Evolutionary conservation across 345 rosid species (phyloP), one percentile per base, ranked within the genome.

Genomic region (Sonneratia alba): DNA sequence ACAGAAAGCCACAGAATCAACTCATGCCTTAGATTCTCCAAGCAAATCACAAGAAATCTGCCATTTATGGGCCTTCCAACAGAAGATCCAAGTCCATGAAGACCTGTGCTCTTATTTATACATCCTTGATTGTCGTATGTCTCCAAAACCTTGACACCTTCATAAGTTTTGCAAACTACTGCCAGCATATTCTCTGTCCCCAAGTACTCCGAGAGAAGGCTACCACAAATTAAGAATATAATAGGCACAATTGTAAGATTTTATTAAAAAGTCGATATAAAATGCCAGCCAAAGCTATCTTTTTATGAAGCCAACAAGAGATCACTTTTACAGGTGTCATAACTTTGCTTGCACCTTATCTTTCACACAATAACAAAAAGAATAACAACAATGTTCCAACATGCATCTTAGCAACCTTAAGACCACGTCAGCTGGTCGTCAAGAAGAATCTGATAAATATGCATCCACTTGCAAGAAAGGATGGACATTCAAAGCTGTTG

Each of bases 161-260:
- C 86, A 48, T 73, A 77, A 70, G 85, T 83, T 77, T 81, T 87
- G 75, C 91, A 92, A 68, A 95, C 99, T 72, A 92, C 78, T 67
- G 90, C 93, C 77, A 92, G 76, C 99, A 95, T 95, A 13, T 82
- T 86, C 32, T 87, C 83, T 51, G 80, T 70, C 72, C 99, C 99
- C 69, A 95, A 75, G 76, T 81, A 95, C 81, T 95, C 96, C 0
- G 97, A 83, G 40, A 92, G 78, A 81, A 83, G 83, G 84, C 98
- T 95, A 75, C 71, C 82, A 34, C 64, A 59, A 38, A 42, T 56
- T 78, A 19, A 49, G 63, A 66, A 74, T 62, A 57, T 74, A 76
- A 71, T 19, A 45, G 36, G 55, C 37, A 24, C 45, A 74, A 71
- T 65, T 71, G 57, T 43, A 66, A 37, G 34, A 73, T 49, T 49